These are phyloP conservation scores for Kurtzmaniella fragi DNA, from an alignment of 805 yeast genomes.

Conservation along the genomic window DNA sequence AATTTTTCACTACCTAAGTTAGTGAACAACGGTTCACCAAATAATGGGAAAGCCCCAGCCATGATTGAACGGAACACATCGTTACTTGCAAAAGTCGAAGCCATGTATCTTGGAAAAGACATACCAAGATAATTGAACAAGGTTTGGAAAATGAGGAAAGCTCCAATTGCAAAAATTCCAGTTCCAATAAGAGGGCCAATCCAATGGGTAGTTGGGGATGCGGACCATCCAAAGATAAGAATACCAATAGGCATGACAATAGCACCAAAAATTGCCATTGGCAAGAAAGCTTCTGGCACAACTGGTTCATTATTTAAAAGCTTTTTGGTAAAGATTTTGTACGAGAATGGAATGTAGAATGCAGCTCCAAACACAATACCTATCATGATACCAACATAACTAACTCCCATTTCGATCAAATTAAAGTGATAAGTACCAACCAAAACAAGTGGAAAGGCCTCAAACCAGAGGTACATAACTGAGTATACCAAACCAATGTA, in stretches of 20 bases:
- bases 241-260: slow-evolving; percentile 35
- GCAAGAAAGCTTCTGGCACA: slow-evolving; percentile 32
- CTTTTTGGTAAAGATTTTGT: slow-evolving; percentile 12
- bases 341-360: slow-evolving; percentile 16
- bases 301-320: slow-evolving; percentile 15
- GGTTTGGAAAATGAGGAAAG: slow-evolving; percentile 45
- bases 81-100: slow-evolving; percentile 56
- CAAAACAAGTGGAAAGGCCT: slow-evolving; percentile 50
- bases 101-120: slow-evolving; percentile 45
- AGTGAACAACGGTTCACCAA: slow-evolving; percentile 54
- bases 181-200: slow-evolving; percentile 42
- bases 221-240: slow-evolving; percentile 48
- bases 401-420: slow-evolving; percentile 40
- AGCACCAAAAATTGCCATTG: slow-evolving; percentile 30
- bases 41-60: slow-evolving; percentile 59
- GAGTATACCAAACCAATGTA: slow-evolving; percentile 53
- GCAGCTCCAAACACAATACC: slow-evolving; percentile 38
- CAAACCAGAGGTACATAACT: slow-evolving; percentile 51
- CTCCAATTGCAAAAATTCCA: slow-evolving; percentile 32
- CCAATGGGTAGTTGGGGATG: slow-evolving; percentile 40
- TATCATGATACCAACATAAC: slow-evolving; percentile 42
- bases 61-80: slow-evolving; percentile 42
- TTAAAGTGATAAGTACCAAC: slow-evolving; percentile 41
- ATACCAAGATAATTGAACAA: slow-evolving; percentile 44
- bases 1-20: slow-evolving; percentile 43